phyloP scores from a whole-genome alignment of 1,284 basidiomycete genomes.

The Quambalaria eucalypti region DNA sequence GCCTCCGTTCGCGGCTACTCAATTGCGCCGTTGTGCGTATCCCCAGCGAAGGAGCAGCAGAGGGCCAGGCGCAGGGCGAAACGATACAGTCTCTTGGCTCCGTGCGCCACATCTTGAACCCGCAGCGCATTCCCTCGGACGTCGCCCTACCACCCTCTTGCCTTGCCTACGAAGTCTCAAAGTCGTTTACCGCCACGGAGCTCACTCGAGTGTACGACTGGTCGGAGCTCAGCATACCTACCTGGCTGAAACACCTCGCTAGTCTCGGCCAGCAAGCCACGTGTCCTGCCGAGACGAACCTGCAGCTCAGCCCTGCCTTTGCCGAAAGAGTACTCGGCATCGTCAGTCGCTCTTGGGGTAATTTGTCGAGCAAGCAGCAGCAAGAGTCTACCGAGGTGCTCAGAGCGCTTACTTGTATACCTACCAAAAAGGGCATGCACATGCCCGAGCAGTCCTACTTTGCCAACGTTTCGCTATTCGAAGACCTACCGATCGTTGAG shows the following conservation, averaged over 20 bases:
- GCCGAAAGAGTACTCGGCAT: conserved; percentile 70
- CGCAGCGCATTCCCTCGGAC: conserved; percentile 65
- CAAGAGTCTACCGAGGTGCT: conserved; percentile 57
- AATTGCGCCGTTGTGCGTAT: conserved; percentile 29
- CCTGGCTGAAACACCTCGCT: conserved; percentile 66
- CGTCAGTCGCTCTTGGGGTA: conserved; percentile 68
- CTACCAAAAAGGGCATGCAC: conserved; percentile 69
- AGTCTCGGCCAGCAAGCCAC: conserved; percentile 34
- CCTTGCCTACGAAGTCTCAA: conserved; percentile 61
- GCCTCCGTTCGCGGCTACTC: conserved; percentile 36
- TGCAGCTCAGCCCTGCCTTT: conserved; percentile 64
- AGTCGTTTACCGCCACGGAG: conserved; percentile 52
- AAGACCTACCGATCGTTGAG: conserved; percentile 66
- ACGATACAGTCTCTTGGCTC: conserved; percentile 53
- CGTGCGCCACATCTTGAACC: conserved; percentile 67
- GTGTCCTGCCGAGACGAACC: conserved; percentile 55
- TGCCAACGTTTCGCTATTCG: conserved; percentile 74
- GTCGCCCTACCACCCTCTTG: conserved; percentile 71
- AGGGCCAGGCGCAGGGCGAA: conserved; percentile 8
- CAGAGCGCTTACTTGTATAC: conserved; percentile 66
- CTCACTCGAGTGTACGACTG: conserved; percentile 55
- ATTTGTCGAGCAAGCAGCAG: conserved; percentile 58
- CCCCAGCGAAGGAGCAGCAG: conserved; percentile 9
- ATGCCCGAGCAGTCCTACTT: conserved; percentile 74
- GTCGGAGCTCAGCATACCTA: conserved; percentile 65